A percentile compares a stretch with the other conserved stretches of the same genome.
Conservation (phyloP, 2,329 filamentous ascomycete species). For the Monilinia laxa region DNA sequence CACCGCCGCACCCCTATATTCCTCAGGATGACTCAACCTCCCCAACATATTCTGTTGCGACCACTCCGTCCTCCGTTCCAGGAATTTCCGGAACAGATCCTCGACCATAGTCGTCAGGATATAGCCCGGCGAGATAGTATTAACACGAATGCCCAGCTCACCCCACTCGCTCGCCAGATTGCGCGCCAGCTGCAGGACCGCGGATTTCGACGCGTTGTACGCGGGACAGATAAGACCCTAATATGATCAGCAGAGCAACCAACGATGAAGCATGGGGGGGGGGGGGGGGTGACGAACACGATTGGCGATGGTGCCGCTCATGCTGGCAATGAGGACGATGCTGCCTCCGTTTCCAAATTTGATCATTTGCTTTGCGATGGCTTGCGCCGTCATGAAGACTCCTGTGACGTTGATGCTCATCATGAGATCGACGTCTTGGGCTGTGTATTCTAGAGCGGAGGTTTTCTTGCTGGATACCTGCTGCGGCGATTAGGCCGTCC, state of each 20-base stretch:
- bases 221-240: conserved; percentile 61
- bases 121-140: conserved; percentile 78
- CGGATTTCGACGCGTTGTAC: conserved; percentile 76
- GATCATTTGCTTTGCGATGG: conserved; percentile 76
- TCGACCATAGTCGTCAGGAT: conserved; percentile 83
- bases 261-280: conserved; percentile 35
- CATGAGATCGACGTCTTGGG: conserved; percentile 73
- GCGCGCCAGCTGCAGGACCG: conserved; percentile 67
- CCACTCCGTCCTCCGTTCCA: conserved; percentile 68
- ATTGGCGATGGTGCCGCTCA: conserved; percentile 68
- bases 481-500: conserved; percentile 72
- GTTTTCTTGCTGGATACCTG: conserved; percentile 79
- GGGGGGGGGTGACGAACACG: conserved; percentile 47
- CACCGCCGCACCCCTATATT: conserved; percentile 69
- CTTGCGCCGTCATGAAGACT: conserved; percentile 80
- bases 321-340: conserved; percentile 67
- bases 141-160: conserved; percentile 65
- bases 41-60: conserved; percentile 82
- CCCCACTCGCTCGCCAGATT: conserved; percentile 76
- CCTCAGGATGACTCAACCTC: conserved; percentile 63
- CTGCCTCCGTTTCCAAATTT: conserved; percentile 57
- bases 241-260: not conserved
- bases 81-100: conserved; percentile 71
- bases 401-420: conserved; percentile 86
- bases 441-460: conserved; percentile 75